A percentile compares a stretch with the other conserved stretches of the same genome.
Conservation (phyloP, 257 asterid genomes). For the Solanum chiquidenum region DNA sequence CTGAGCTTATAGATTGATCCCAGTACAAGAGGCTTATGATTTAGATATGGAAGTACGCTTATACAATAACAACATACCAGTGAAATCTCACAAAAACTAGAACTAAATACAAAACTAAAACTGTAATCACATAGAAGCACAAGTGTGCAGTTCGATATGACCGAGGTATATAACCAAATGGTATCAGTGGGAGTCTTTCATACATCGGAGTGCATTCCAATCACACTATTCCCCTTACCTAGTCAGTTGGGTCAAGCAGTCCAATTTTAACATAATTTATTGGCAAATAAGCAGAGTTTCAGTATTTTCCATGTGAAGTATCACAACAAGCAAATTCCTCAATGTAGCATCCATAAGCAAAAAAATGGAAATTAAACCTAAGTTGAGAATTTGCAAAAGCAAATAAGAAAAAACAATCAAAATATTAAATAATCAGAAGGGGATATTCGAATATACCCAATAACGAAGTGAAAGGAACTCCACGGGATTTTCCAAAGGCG, state of each 20-base stretch:
- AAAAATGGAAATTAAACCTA: not conserved
- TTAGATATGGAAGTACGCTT: not conserved
- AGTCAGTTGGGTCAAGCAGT: not conserved
- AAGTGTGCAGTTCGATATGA: not conserved
- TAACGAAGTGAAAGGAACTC: conserved; percentile 70
- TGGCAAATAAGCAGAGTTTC: not conserved
- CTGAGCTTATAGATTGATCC: not conserved
- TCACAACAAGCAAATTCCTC: not conserved
- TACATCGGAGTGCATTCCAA: not conserved
- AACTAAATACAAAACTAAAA: not conserved
- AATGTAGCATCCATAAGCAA: not conserved
- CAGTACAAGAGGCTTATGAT: not conserved
- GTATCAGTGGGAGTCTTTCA: not conserved
- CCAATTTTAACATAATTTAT: not conserved
- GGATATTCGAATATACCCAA: conserved; percentile 43
- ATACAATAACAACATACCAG: not conserved
- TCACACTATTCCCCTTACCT: not conserved
- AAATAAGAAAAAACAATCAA: not conserved
- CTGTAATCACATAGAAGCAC: not conserved
- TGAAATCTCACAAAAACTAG: not conserved
- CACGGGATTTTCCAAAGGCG: conserved; percentile 52
- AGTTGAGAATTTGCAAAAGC: not conserved
- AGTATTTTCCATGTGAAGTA: not conserved
- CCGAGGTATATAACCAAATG: not conserved
- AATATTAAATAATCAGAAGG: not conserved